Percentiles rank a stretch among this genome's conserved stretches.
These are phyloP conservation scores for Irpex sp. DNA, from an alignment of 1,284 basidiomycete species.

Conservation along the genomic window DNA sequence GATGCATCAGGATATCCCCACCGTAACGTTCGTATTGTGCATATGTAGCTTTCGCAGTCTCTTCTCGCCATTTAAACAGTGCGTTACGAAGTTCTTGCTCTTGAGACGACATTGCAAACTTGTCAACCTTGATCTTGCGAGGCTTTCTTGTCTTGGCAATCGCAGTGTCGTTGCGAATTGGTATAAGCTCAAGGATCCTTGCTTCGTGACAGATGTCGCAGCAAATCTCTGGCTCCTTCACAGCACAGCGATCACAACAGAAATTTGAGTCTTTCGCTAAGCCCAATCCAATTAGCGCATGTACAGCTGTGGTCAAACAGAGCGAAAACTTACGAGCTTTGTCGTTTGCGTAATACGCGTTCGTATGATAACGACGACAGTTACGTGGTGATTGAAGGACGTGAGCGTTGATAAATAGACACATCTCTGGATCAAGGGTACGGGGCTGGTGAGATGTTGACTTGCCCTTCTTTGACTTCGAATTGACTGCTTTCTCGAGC, in stretches of 20 bases:
- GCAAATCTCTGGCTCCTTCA: neutral
- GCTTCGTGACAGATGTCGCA: neutral
- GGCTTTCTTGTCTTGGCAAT: neutral
- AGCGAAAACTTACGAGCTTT: neutral
- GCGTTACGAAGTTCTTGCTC: neutral
- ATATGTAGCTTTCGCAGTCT: neutral
- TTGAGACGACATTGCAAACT: neutral
- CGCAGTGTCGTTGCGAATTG: neutral
- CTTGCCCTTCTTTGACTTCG: neutral
- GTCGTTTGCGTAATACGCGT: neutral
- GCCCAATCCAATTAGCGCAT: too few species aligned
- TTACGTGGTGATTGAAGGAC: neutral
- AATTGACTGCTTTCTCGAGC: neutral
- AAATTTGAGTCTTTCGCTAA: neutral
- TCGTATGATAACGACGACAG: neutral
- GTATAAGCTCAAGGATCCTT: neutral
- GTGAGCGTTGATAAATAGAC: neutral
- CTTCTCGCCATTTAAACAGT: neutral
- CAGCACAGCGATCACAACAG: neutral
- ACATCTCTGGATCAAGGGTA: neutral
- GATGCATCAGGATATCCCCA: neutral
- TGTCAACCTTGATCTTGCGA: neutral
- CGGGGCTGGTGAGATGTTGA: neutral
- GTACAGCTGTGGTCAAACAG: neutral
- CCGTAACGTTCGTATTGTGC: neutral